Evolutionary conservation across 2,329 filamentous ascomycete genomes (phyloP), one percentile per base, ranked within the genome.

Genomic region (Neocatenulostroma microsporum): DNA sequence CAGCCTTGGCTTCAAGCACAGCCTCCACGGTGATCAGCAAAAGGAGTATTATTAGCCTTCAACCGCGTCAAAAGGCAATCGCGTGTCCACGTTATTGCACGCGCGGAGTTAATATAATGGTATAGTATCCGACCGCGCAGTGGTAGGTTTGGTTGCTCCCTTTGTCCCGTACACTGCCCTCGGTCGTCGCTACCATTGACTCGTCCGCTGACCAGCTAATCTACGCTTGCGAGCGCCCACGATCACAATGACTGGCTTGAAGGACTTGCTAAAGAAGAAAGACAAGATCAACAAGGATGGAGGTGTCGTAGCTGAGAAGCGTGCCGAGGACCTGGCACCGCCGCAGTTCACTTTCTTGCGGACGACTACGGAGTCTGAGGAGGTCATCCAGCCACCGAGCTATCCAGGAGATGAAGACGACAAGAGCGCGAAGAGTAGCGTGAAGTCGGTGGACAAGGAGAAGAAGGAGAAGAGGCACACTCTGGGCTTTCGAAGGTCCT

Each of bases 301-400:
- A 39, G 57, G 61, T 17, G 34, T 32, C 5, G 10, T 26, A 34
- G 11, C 47, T 45, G 15, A 40, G 40, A 26, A 21, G 17, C 39
- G 23, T 12, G 72, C 48, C 57, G 46, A 69, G 21, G 45, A 29
- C 24, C 38, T 49, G 26, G 42, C 21, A 5, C 44, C 50, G 2
- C 79, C 82, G 39, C 78, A 84, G 49, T 86, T 95, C 66, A 85
- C 73, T 45, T 86, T 95, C 64, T 73, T 91, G 54, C 81, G 87
- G 44, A 82, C 84, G 47, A 89, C 94, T 56, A 94, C 88, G 1
- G 65, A 78, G 47, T 78, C 80, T 2, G 75, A 87, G 57, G 86
- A 95, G 60, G 67, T 82, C 47, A 84, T 94, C 57, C 69, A 77
- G 38, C 83, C 84, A 9, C 82, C 86, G 5, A 57, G 58, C 35